These are phyloP conservation scores for Osmanthus fragrans DNA, from an alignment of 257 asterid species.

Conservation along the genomic window DNA sequence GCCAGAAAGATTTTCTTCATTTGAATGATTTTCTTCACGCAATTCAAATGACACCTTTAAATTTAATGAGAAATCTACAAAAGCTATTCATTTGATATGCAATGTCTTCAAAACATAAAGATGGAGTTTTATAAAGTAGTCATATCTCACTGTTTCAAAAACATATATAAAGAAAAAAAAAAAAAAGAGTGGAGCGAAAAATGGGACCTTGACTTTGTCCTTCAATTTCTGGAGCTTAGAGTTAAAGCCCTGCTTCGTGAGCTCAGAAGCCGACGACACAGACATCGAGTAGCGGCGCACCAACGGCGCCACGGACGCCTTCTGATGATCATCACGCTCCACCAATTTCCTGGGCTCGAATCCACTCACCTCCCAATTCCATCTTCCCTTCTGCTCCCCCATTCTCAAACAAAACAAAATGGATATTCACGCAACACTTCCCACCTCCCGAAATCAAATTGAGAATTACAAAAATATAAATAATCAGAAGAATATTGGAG, in stretches of 20 bases:
- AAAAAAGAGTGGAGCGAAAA: background rate
- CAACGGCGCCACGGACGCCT: conserved; percentile 42
- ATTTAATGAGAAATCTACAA: conserved; percentile 7
- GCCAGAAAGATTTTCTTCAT: background rate
- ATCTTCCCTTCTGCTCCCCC: conserved; percentile 74
- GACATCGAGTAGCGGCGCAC: conserved; percentile 82
- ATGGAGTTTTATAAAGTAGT: background rate
- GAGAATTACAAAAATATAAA: background rate
- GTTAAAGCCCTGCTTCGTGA: conserved; percentile 53
- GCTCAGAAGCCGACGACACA: conserved; percentile 62
- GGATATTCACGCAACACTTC: conserved; percentile 6
- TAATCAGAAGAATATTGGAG: conserved; percentile 10
- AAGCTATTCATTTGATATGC: background rate
- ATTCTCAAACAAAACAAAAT: conserved; percentile 29
- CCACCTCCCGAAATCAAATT: background rate
- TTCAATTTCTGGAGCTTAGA: conserved; percentile 68
- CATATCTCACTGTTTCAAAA: background rate
- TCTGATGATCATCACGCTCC: conserved; percentile 54
- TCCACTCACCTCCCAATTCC: conserved; percentile 99
- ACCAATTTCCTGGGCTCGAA: conserved; percentile 77
- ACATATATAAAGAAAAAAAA: background rate
- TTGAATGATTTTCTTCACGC: background rate
- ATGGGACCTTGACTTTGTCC: conserved; percentile 73
- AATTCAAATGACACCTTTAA: background rate
- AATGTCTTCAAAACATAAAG: conserved; percentile 5